Base-by-base conservation (phyloP, 1,139 yeast genomes). In the Geotrichum klebahnii region DNA sequence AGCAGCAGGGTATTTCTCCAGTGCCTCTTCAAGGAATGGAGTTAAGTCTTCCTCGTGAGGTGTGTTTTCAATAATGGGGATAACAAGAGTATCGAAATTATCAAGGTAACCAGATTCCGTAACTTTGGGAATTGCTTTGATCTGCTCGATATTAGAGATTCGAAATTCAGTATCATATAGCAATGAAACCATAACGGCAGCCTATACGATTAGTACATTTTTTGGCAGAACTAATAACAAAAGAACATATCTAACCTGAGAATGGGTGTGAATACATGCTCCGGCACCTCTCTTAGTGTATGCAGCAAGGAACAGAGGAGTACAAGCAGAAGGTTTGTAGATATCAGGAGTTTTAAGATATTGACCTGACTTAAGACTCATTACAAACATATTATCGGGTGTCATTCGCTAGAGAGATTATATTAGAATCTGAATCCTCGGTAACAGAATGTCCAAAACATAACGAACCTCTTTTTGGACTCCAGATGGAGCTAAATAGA, bases 181-280 rank as follows among this genome's bases (percentile, higher is more conserved):
- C 57, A 87, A 67, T 0, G 95, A 81, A 44, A 81, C 79, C 81
- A 90, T 74, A 1, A 90, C 96, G 0, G 97, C 96, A 52, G 68
- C 68, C 62, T 26, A 26, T 26, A 6, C 5, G 10, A 10, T 26
- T 26, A 26, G 29, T 26, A 26, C 10, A n/a, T n/a, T n/a, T n/a
- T n/a, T 5, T 6, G 29, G 10, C 9, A 5, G 29, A 26, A 10
- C 9, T 10, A 6, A 6, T 26, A 10, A 6, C 10, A 26, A 26
- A 26, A 26, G 5, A 26, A 26, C 5, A 26, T 6, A 26, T 26
- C 10, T 5, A 6, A 26, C 29, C 29, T 84, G 94, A 0, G 97
- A 89, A 65, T 90, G 97, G 0, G 97, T 90, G 67, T 90, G 97
- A 55, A 90, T 89, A 66, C 96, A 87, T 0, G 97, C 96, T 9